Evolutionary conservation across 306 rosid genomes (phyloP), one percentile per base, ranked within the genome.

Genomic region (Pyrus betulifolia): DNA sequence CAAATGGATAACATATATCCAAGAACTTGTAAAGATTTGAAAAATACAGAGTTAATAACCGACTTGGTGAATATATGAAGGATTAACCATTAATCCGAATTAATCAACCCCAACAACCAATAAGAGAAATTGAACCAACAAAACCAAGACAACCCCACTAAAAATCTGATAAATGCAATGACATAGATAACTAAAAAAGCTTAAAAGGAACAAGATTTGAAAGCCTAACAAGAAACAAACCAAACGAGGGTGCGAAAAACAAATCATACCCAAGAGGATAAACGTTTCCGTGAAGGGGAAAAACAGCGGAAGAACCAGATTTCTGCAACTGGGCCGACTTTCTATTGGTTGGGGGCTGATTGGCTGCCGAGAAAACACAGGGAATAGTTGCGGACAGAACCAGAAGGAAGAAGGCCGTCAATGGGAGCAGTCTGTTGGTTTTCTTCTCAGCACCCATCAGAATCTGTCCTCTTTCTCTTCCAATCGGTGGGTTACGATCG

Each of bases 191-290:
- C 45, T 14, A 17, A 59, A 63, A 4, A 70, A 58, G n/a, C 1
- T 7, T 45, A 11, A 54, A 38, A 18, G 69, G 22, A 44, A 4
- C 13, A 4, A 17, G 19, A 54, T 17, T 63, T 38, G 19, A 54
- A 2, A 6, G 4, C 11, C 55, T 23, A 2, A 79, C n/a, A n/a
- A 1, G 57, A 44, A 44, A 28, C 66, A 57, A 72, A 58, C 52
- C 2, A 5, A 51, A 54, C 15, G 74, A 75, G 45, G 70, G 31
- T 11, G 28, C 35, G 1, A 25, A 57, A 4, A 11, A 63, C 12
- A 40, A 40, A 40, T 27, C 89, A 55, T 85, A 94, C 98, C 98
- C 97, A 62, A 72, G 74, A 58, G 98, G 98, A 74, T 90, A 94
- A 35, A 91, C 96, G 67, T 90, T 91, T 61, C 98, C 96, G 15